These are phyloP conservation scores for Sicyos baderoa DNA, from an alignment of 306 rosid genomes.

Conservation along the genomic window DNA sequence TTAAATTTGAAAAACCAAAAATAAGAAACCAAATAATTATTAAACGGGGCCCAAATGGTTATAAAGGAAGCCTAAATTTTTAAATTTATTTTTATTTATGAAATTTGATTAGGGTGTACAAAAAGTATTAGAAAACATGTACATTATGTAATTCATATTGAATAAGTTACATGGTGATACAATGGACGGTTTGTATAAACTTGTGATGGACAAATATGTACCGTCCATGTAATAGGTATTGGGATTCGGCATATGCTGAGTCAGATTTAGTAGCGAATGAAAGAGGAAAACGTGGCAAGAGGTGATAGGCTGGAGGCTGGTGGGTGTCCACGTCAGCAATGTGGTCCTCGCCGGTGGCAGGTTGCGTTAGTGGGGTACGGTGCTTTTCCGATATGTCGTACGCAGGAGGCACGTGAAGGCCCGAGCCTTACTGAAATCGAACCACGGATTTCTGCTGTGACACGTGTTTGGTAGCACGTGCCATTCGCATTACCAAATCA, in stretches of 20 bases:
- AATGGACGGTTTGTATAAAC: no score
- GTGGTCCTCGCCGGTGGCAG: not conserved
- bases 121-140: no score
- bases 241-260: not conserved
- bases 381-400: slow-evolving; percentile 1
- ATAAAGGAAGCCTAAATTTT: no score
- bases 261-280: not conserved
- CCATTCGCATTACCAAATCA: not conserved
- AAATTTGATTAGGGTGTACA: no score
- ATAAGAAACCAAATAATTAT: no score
- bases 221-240: not conserved
- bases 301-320: not conserved
- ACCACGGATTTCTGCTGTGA: not conserved
- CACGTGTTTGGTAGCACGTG: slow-evolving; percentile 15
- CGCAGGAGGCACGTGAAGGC: slow-evolving; percentile 11
- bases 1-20: no score
- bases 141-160: no score
- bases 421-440: not conserved
- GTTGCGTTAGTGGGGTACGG: not conserved
- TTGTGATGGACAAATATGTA: no score
- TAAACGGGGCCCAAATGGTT: no score
- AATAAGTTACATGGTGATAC: no score
- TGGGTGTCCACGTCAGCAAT: not conserved
- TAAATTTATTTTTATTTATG: no score
- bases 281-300: not conserved